phyloP scores from a whole-genome alignment of 2,329 filamentous ascomycete species.

The Ascomycota sp. region DNA sequence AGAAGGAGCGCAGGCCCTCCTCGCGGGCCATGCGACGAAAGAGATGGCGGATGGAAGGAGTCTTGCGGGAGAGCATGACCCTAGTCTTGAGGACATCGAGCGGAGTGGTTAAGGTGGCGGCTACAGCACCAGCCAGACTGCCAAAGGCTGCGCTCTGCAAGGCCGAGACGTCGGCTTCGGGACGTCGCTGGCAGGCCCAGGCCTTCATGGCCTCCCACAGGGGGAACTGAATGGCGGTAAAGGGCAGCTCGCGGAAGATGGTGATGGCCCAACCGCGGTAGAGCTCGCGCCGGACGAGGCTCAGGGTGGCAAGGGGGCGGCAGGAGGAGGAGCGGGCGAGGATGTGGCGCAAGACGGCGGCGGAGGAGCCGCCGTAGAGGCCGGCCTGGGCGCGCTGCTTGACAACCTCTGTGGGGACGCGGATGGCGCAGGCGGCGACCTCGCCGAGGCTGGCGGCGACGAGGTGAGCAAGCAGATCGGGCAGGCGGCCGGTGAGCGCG shows the following conservation, averaged over 20 bases:
- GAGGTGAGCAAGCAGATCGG: constrained; percentile 45
- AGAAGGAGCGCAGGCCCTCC: constrained; percentile 48
- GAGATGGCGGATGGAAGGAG: constrained; percentile 35
- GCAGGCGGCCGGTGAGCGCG: constrained; percentile 17
- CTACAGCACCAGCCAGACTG: constrained; percentile 62
- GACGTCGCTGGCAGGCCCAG: constrained; percentile 29
- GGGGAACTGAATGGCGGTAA: constrained; percentile 92
- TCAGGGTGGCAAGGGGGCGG: too few relatives aligned
- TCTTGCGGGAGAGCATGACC: constrained; percentile 71
- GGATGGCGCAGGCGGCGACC: constrained; percentile 74
- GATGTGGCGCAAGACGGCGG: constrained; percentile 50
- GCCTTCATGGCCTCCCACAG: constrained; percentile 87
- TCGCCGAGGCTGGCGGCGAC: constrained; percentile 70
- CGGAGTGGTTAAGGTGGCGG: constrained; percentile 77
- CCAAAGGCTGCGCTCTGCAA: constrained; percentile 72
- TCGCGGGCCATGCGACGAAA: constrained; percentile 43
- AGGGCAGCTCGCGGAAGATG: constrained; percentile 87
- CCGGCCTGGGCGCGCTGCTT: constrained; percentile 91
- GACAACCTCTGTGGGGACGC: constrained; percentile 89
- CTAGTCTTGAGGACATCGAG: constrained; percentile 92
- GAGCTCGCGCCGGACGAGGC: constrained; percentile 58
- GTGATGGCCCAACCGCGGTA: constrained; percentile 89
- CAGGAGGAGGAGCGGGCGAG: constrained; percentile 23
- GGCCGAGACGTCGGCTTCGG: constrained; percentile 32
- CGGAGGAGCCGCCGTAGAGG: constrained; percentile 51